Evolutionary conservation across 164 flowering plant genomes (phyloP).

Genomic region (Dillenia suffruticosa): DNA sequence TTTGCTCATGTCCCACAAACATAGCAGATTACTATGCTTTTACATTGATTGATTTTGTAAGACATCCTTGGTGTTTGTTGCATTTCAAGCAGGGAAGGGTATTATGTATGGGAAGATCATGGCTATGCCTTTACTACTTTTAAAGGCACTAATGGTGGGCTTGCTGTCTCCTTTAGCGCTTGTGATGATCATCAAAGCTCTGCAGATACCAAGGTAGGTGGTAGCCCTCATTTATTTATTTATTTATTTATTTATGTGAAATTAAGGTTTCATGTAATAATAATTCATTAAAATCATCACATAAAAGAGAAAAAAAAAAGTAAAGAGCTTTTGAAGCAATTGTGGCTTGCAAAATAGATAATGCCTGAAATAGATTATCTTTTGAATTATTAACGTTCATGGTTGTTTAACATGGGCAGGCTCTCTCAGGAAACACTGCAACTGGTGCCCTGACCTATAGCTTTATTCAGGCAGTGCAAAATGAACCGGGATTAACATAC

Average conservation of each 20-base stretch:
- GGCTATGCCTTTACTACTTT: slow-evolving; percentile 18
- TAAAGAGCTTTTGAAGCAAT: too few relatives aligned
- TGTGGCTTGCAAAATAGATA: too few relatives aligned
- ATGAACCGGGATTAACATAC: slow-evolving; percentile 38
- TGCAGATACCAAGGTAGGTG: slow-evolving; percentile 41
- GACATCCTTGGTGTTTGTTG: background rate
- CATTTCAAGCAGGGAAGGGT: slow-evolving; percentile 33
- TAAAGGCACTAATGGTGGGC: slow-evolving; percentile 67
- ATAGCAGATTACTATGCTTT: too few relatives aligned
- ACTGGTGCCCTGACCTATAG: slow-evolving; percentile 61
- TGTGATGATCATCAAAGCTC: slow-evolving; percentile 66
- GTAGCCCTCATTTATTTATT: background rate
- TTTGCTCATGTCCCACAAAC: too few relatives aligned
- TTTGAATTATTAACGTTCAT: too few relatives aligned
- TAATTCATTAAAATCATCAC: too few relatives aligned
- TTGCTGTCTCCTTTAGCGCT: slow-evolving; percentile 54
- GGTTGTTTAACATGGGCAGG: slow-evolving; percentile 25
- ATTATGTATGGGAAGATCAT: slow-evolving; percentile 55
- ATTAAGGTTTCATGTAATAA: too few relatives aligned
- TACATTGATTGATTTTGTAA: too few relatives aligned
- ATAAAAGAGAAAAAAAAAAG: too few relatives aligned
- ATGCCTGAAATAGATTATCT: too few relatives aligned
- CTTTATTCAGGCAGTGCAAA: slow-evolving; percentile 53
- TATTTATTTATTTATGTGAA: background rate
- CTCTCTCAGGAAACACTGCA: slow-evolving; percentile 27